Conservation (phyloP, 208 protist genomes). For the Trypanosoma lewisi region DNA sequence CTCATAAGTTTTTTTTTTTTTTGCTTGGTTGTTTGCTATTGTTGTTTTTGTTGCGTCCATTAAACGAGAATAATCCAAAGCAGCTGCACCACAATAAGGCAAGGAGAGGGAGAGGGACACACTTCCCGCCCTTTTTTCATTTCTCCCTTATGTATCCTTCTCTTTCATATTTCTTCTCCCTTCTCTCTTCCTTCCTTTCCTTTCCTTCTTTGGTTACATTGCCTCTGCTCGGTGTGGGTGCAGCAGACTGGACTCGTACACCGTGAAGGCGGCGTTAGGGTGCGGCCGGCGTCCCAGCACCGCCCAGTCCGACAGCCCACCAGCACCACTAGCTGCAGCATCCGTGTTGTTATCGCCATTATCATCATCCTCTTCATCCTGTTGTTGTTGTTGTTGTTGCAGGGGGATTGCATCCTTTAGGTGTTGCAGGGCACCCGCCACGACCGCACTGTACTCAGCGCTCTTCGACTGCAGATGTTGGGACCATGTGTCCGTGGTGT, state of each 20-base stretch:
- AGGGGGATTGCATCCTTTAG: conserved; percentile 24
- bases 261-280: conserved; percentile 38
- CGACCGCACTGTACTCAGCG: conserved; percentile 29
- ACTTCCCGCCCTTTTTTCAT: not conserved
- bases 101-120: no score
- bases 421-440: conserved; percentile 31
- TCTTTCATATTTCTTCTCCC: not conserved
- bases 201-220: conserved; percentile 1
- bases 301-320: conserved; percentile 45
- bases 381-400: not conserved
- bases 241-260: conserved; percentile 60
- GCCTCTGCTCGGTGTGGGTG: not conserved
- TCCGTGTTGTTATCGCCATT: no score
- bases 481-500: conserved; percentile 57
- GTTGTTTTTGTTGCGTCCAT: no score
- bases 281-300: conserved; percentile 34
- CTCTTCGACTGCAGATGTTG: conserved; percentile 33
- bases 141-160: not conserved
- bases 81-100: no score
- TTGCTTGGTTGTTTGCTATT: not conserved
- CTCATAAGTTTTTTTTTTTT: not conserved
- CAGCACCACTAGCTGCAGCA: no score
- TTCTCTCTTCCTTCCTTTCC: conserved; percentile 1
- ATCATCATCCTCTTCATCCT: no score
- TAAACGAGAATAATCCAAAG: no score